Evolutionary conservation across 108 stramenopile genomes (phyloP), one percentile per base, ranked within the genome.

Genomic region (Nitzschia inconspicua): DNA sequence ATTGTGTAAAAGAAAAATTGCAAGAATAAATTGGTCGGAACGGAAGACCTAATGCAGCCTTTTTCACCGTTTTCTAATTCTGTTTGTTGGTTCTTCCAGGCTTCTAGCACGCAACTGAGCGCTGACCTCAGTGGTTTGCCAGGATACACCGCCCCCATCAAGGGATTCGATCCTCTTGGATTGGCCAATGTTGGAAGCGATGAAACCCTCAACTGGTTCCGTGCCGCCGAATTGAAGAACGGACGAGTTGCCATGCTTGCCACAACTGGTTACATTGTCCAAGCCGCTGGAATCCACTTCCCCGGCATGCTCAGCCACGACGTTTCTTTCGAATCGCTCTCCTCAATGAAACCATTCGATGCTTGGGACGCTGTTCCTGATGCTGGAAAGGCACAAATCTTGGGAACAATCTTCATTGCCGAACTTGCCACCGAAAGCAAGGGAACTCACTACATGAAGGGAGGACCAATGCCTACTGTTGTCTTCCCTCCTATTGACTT

Each of bases 401-500:
- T 89, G 60, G 47, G 55, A 66, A 85, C 81, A 29, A 89, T 93
- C 64, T 84, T 86, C 68, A 31, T 82, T 47, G 85, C 83, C 14
- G 91, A 93, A 66, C 43, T 89, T 51, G 56, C 76, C 44, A 60
- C 82, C 54, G 90, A 92, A 79, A 66, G 65, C 53, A 60, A 65
- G 47, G 69, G 66, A 52, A 75, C 70, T 41, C 90, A 92, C 72
- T 92, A 88, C 85, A 92, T 80, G 64, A 88, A 85, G 81, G 90
- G 90, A 55, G 90, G 90, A 57, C 32, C 58, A 42, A 47, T 70
- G 28, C 83, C 89, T 9, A 80, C 79, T 61, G 84, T 91, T 52
- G 84, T 91, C 52, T 91, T 86, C 79, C 89, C 89, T 43, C 64
- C 79, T n/a, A 81, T 91, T 63, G 89, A 91, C 70, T 86, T 85